These are phyloP conservation scores for Xylariaceae sp. DNA, from an alignment of 2,329 filamentous ascomycete genomes.

Conservation along the genomic window DNA sequence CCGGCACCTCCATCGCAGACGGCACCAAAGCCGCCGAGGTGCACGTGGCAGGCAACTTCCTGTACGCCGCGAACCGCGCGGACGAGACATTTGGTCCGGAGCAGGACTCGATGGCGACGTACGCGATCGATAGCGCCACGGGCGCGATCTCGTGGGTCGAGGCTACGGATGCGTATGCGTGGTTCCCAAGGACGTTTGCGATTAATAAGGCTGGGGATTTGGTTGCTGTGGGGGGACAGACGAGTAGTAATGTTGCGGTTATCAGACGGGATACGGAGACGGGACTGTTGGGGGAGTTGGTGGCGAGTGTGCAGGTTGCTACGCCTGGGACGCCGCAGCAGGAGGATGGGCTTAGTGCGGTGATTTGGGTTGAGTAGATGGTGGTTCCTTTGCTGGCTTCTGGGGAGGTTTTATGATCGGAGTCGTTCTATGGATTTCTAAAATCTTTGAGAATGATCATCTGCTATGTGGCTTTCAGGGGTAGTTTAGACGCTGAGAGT, in stretches of 20 bases:
- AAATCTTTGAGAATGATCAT: no score
- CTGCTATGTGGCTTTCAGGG: no score
- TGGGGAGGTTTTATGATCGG: no score
- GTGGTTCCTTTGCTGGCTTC: no score
- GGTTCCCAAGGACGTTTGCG: constrained; percentile 57
- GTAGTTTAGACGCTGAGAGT: no score
- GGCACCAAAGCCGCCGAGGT: constrained; percentile 52
- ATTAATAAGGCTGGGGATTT: constrained; percentile 55
- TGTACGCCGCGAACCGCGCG: constrained; percentile 58
- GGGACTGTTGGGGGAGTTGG: constrained; percentile 48
- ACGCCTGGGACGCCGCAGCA: constrained; percentile 37
- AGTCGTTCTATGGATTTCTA: no score
- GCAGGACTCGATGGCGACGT: constrained; percentile 53
- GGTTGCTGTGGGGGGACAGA: constrained; percentile 60
- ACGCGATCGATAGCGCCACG: constrained; percentile 39
- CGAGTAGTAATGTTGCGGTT: constrained; percentile 53
- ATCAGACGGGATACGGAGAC: constrained; percentile 49
- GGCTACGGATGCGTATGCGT: constrained; percentile 52
- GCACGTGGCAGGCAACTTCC: constrained; percentile 47
- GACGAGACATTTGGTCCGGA: constrained; percentile 51
- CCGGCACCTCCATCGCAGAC: constrained; percentile 38
- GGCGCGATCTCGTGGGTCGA: constrained; percentile 49
- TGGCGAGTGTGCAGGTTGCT: constrained; percentile 39
- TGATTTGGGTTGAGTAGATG: constrained; percentile 43
- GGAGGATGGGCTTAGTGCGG: constrained; percentile 44